Evolutionary conservation across 768 basidiomycete genomes (phyloP).

Genomic region (Gelatoporia subvermispora): DNA sequence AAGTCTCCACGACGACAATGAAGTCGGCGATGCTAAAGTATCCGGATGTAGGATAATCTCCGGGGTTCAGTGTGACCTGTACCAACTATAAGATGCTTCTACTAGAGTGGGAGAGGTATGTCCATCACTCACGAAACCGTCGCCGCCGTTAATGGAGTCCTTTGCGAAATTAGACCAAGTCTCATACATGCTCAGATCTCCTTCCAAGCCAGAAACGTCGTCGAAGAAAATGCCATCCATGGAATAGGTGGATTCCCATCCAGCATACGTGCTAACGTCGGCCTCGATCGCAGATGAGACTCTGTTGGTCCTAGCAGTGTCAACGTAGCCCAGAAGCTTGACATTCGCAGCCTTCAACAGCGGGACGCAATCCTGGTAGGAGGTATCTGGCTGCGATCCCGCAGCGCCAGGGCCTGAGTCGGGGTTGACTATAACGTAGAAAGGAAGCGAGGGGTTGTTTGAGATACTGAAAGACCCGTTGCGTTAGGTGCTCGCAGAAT

Average conservation of each 20-base stretch:
- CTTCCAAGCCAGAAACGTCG: constrained; percentile 19
- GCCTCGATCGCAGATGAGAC: constrained; percentile 10
- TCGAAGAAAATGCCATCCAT: constrained; percentile 35
- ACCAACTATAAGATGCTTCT: neutral
- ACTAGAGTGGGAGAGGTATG: too few species aligned
- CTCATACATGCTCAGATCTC: constrained; percentile 21
- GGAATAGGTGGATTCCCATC: constrained; percentile 26
- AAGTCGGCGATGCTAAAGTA: too few species aligned
- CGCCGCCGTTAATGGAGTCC: constrained; percentile 11
- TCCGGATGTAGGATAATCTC: too few species aligned
- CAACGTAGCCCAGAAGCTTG: constrained; percentile 30
- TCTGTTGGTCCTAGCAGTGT: constrained; percentile 3
- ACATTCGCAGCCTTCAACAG: constrained; percentile 22
- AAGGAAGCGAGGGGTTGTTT: constrained; percentile 22
- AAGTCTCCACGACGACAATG: too few species aligned
- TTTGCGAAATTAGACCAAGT: constrained; percentile 16
- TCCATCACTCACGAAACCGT: constrained; percentile 11
- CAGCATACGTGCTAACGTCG: constrained; percentile 28
- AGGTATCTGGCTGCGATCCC: constrained; percentile 24
- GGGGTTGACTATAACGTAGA: constrained; percentile 30
- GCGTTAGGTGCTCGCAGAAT: too few species aligned
- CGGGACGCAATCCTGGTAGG: constrained; percentile 27
- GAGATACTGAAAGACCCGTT: constrained; percentile 17
- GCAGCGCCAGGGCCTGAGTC: constrained; percentile 25
- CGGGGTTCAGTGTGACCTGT: constrained; percentile 29